These are phyloP conservation scores for Penicillium crystallinum DNA, from an alignment of 495 filamentous ascomycete genomes.

Conservation along the genomic window DNA sequence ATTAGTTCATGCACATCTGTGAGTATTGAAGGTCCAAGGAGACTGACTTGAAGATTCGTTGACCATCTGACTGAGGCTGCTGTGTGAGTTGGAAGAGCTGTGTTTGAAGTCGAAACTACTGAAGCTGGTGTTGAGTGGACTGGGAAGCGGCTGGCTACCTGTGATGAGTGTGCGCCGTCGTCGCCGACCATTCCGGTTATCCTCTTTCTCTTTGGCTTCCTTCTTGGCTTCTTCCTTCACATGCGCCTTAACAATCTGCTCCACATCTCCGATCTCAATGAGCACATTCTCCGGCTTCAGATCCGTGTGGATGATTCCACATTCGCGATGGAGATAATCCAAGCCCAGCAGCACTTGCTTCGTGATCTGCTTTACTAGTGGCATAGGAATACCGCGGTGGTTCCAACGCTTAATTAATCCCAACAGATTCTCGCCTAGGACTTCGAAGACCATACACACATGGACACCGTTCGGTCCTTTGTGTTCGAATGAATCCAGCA, in stretches of 20 bases:
- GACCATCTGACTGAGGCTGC: constrained; percentile 78
- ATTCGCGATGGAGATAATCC: constrained; percentile 95
- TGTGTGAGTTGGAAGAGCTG: constrained; percentile 67
- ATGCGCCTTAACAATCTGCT: constrained; percentile 91
- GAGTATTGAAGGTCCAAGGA: neutral
- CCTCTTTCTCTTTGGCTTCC: constrained; percentile 81
- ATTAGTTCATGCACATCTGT: neutral
- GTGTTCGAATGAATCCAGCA: constrained; percentile 95
- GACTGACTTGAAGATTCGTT: constrained; percentile 62
- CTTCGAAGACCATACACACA: constrained; percentile 99
- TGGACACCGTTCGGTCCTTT: constrained; percentile 94
- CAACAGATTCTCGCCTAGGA: constrained; percentile 90
- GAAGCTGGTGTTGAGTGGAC: constrained; percentile 89
- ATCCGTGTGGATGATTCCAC: constrained; percentile 98
- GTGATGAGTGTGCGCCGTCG: constrained; percentile 92
- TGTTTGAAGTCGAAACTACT: constrained; percentile 66
- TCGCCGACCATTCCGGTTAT: constrained; percentile 88
- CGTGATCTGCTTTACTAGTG: constrained; percentile 95
- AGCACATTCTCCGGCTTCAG: constrained; percentile 97
- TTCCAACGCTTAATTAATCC: constrained; percentile 98
- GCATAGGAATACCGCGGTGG: constrained; percentile 92
- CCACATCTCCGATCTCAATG: constrained; percentile 98
- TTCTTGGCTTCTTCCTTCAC: constrained; percentile 75
- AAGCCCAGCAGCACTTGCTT: constrained; percentile 95
- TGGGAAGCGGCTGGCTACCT: constrained; percentile 92